Percentiles rank a stretch among this genome's conserved stretches.
These are phyloP conservation scores for Xerocomus brunneocitrinus DNA, from an alignment of 768 basidiomycete genomes.

Conservation along the genomic window DNA sequence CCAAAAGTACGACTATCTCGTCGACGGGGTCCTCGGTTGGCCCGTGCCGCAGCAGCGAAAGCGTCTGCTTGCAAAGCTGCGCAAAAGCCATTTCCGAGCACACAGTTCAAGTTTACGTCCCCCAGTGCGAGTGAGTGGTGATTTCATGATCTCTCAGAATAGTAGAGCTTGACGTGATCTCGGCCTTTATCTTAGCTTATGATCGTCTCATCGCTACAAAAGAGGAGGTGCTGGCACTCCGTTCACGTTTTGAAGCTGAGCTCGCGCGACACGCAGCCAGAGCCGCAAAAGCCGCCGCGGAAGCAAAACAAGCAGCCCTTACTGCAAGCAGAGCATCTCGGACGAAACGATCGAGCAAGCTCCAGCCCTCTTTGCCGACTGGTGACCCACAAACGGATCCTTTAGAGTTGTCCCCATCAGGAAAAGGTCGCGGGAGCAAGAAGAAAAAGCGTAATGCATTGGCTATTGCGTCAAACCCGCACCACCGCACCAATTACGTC, in stretches of 20 bases:
- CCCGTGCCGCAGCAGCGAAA: slow-evolving; percentile 37
- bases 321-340: slow-evolving; percentile 33
- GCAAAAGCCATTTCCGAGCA: slow-evolving; percentile 39
- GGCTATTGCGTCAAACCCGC: slow-evolving; percentile 92
- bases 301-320: slow-evolving; percentile 48
- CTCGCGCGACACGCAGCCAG: slow-evolving; percentile 65
- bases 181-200: slow-evolving; percentile 48
- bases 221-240: slow-evolving; percentile 61
- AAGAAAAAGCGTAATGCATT: slow-evolving; percentile 93
- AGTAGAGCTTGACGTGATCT: slow-evolving; percentile 24
- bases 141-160: slow-evolving; percentile 20
- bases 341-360: slow-evolving; percentile 37
- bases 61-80: slow-evolving; percentile 4
- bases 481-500: slow-evolving; percentile 92
- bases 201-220: slow-evolving; percentile 66
- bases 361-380: slow-evolving; percentile 30
- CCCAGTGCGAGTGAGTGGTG: slow-evolving; percentile 67
- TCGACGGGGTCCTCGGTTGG: slow-evolving; percentile 47
- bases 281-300: slow-evolving; percentile 42
- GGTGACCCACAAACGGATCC: slow-evolving; percentile 37
- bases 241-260: slow-evolving; percentile 69
- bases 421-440: slow-evolving; percentile 43
- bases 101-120: slow-evolving; percentile 58
- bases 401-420: slow-evolving; percentile 34
- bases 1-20: slow-evolving; percentile 51